These are phyloP conservation scores for Monilinia laxa DNA, from an alignment of 2,329 filamentous ascomycete genomes.

Conservation along the genomic window DNA sequence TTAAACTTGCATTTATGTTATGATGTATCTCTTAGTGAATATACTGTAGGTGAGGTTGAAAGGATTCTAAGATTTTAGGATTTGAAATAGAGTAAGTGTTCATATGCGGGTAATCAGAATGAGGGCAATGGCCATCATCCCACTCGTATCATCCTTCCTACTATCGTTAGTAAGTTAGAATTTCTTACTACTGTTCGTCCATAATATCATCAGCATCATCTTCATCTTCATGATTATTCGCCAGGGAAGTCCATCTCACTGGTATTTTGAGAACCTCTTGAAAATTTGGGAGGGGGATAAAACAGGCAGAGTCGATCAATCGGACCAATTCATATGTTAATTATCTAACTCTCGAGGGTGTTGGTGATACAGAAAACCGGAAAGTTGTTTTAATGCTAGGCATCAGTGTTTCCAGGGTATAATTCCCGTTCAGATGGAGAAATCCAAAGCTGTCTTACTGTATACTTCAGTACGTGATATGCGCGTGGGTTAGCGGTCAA, in stretches of 20 bases:
- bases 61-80: not conserved
- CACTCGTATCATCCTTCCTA: slow-evolving; percentile 6
- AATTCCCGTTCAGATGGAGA: not conserved
- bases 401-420: slow-evolving; percentile 2
- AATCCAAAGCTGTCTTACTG: slow-evolving; percentile 3
- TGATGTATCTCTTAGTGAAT: not conserved
- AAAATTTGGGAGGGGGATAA: not conserved
- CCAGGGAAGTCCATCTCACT: not conserved
- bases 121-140: slow-evolving; percentile 1
- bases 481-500: not conserved
- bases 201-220: not conserved
- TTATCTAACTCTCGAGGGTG: not conserved
- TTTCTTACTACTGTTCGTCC: not conserved
- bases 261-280: not conserved
- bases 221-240: not conserved
- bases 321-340: slow-evolving; percentile 7
- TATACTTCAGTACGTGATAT: not conserved
- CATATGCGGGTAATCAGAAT: not conserved
- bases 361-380: slow-evolving; percentile 6
- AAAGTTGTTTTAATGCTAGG: slow-evolving; percentile 1
- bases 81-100: not conserved
- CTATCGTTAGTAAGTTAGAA: not conserved
- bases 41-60: not conserved
- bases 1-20: not conserved
- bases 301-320: slow-evolving; percentile 6